Evolutionary conservation across 1,139 yeast species (phyloP).

Genomic region (Wickerhamomyces sp.): DNA sequence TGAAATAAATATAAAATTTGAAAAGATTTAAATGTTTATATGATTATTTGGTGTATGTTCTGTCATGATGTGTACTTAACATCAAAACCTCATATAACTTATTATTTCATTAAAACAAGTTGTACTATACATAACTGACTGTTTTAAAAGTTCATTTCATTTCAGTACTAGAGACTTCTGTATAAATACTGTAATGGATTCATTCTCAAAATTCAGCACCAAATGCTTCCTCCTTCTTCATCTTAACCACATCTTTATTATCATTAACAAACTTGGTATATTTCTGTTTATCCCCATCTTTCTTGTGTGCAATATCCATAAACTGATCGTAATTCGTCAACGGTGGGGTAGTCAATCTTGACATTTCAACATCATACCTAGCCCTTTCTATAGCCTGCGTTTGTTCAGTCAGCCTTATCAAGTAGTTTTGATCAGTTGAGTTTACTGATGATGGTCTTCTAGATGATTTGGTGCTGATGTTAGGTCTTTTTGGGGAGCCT

Average conservation of each 20-base stretch:
- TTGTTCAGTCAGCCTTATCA: constrained; percentile 17
- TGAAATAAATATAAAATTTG: not conserved
- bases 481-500: not conserved
- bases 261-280: constrained; percentile 16
- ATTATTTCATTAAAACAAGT: not conserved
- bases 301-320: constrained; percentile 17
- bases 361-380: constrained; percentile 6
- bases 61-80: no score
- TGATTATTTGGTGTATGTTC: no score
- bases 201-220: not conserved
- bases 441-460: not conserved
- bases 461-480: not conserved
- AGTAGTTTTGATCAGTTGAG: constrained; percentile 8
- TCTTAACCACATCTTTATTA: constrained; percentile 1
- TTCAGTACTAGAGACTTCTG: no score
- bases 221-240: constrained; percentile 1
- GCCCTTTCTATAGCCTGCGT: constrained; percentile 14
- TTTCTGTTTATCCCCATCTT: constrained; percentile 11
- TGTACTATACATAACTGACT: no score
- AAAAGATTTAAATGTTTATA: not conserved
- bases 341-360: constrained; percentile 1
- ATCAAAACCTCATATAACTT: not conserved
- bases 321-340: constrained; percentile 15
- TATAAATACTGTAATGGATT: no score
- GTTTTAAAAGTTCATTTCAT: no score